Base-by-base conservation (phyloP, 2,329 filamentous ascomycete species). In the Microcera coccophila region DNA sequence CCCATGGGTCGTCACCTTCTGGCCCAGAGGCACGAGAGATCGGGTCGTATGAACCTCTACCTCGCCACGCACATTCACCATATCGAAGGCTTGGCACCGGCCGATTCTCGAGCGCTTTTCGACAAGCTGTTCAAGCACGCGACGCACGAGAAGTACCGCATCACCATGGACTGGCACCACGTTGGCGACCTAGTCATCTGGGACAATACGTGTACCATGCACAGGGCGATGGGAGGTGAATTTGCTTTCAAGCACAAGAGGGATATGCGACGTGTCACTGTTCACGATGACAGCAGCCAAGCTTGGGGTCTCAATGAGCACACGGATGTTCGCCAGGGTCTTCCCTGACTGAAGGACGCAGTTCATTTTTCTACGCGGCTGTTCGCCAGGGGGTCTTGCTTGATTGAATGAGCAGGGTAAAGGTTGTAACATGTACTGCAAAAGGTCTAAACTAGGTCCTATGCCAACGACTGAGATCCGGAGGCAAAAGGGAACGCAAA, bases 191-290 rank as follows among this genome's bases (percentile, higher is more conserved):
- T 81, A 42, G 57, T 81, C 14, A 66, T 78, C 15, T 82, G 79
- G 78, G 78, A 82, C 51, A 82, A 82, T 55, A 73, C 74, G 0
- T 71, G 67, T 37, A 72, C 75, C 14, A 68, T 81, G 66, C 78
- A 82, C 58, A 61, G 76, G 5, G 74, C 75, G 0, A 69, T 66
- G 2, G 63, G 65, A 1, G 76, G 76, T 0, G 56, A 57, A 0
- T 79, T 75, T 45, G 68, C 69, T 47, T 71, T 72, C 0, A 71
- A 67, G 52, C 73, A 67, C 53, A 63, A 57, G 45, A 62, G 76
- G 29, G 78, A 82, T 57, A 67, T 82, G 69, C 61, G 79, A 36
- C 63, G 79, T 46, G 73, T 75, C 4, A 81, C 76, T 1, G 76
- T 81, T 2, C 72, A 79, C 55, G 77, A 71, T 38, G 59, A 59